These are phyloP conservation scores for Kodamaea arcana DNA, from an alignment of 1,139 yeast genomes.

Conservation along the genomic window DNA sequence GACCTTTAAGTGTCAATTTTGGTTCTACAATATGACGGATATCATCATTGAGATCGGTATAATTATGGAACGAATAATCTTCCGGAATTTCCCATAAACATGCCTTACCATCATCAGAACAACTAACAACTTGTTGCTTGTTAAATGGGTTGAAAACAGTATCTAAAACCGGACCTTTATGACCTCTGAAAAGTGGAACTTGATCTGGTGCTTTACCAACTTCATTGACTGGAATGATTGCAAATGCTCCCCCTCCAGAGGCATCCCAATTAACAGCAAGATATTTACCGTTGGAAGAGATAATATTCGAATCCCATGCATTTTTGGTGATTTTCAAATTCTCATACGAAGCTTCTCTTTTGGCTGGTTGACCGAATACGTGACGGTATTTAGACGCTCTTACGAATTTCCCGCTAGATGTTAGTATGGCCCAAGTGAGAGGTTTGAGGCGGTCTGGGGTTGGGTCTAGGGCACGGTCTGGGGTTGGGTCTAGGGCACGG, in stretches of 20 bases:
- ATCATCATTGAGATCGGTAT: conserved; percentile 57
- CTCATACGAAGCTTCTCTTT: conserved; percentile 84
- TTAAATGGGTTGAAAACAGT: conserved; percentile 93
- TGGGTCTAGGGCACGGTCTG: too few relatives aligned
- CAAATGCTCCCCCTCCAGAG: conserved; percentile 97
- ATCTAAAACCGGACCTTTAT: conserved; percentile 90
- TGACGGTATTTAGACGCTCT: conserved; percentile 96
- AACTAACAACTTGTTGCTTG: conserved; percentile 69
- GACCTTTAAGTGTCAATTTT: conserved; percentile 69
- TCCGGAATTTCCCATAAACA: conserved; percentile 85
- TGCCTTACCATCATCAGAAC: conserved; percentile 89
- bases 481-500: too few relatives aligned
- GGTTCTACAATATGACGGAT: conserved; percentile 69
- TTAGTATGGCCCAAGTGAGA: too few relatives aligned
- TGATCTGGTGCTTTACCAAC: conserved; percentile 94
- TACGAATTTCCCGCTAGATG: conserved; percentile 80
- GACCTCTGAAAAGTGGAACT: conserved; percentile 91
- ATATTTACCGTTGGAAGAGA: conserved; percentile 76
- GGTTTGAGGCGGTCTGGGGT: too few relatives aligned
- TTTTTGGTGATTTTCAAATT: conserved; percentile 81
- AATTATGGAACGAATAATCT: conserved; percentile 65
- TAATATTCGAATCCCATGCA: conserved; percentile 93
- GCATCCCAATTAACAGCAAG: conserved; percentile 89
- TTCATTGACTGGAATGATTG: conserved; percentile 79
- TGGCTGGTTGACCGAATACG: conserved; percentile 88